Evolutionary conservation across 176 grass and related monocot species (phyloP), one percentile per base, ranked within the genome.

Genomic region (Eleusine coracana): DNA sequence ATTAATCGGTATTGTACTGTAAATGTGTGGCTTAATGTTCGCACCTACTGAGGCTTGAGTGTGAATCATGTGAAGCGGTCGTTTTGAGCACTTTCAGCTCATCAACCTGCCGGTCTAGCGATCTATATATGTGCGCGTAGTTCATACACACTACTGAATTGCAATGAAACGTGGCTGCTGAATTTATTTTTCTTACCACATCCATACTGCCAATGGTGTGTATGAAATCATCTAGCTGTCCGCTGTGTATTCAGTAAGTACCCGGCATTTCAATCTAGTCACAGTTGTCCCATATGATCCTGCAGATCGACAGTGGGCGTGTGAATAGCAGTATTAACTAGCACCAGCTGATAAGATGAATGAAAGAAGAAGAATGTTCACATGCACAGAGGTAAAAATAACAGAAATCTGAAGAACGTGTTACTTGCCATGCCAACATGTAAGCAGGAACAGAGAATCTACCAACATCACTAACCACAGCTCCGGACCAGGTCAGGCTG

Each of bases 11-110:
- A 7, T 16, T 41, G 31, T 20, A 61, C n/a, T 41, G 31, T 20
- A 61, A 61, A 44, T n/a, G 17, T 68, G 5, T 29, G 36, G 72
- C 2, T 81, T 76, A 81, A 85, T 81, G 77, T 71, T 36, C 56
- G 39, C 82, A 85, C 77, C 66, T 85, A 84, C 77, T 61, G 10
- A 9, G 61, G 75, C 55, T 36, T 75, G 82, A 6, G 63, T 84
- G 70, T 46, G 49, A 70, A 38, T 74, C 49, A 67, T 73, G 62
- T 21, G 27, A n/a, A 46, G 28, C 2, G 42, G 8, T 15, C 44
- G 28, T 71, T 68, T 70, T 63, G 41, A 54, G 70, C 12, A 4
- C 12, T 68, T 34, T 21, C 63, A 61, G 74, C 71, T 36, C 87
- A 85, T 74, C 40, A 45, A 13, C 37, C 82, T 81, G 87, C 82